These are phyloP conservation scores for Dioscorea cayenensis DNA, from an alignment of 116 monocot species.

Conservation along the genomic window DNA sequence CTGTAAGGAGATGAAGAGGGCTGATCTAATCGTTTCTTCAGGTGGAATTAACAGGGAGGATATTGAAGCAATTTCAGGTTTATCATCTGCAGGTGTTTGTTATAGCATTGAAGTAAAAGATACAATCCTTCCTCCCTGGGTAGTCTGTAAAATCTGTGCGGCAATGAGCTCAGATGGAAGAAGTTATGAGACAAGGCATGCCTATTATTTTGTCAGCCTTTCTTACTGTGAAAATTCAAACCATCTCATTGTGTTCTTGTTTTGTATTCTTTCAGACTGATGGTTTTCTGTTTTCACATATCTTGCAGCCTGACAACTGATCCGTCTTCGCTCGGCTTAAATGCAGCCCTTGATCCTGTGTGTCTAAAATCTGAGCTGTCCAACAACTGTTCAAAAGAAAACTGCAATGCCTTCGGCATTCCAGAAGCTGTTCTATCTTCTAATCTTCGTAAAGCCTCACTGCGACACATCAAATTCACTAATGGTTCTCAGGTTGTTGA, in stretches of 20 bases:
- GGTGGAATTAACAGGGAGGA: constrained; percentile 29
- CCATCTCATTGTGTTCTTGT: neutral
- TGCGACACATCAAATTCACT: constrained; percentile 41
- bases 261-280: neutral
- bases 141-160: constrained; percentile 56
- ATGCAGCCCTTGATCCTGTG: constrained; percentile 46
- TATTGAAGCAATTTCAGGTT: constrained; percentile 3
- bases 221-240: neutral
- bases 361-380: constrained; percentile 11
- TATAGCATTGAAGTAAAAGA: constrained; percentile 86
- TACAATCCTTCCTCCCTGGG: constrained; percentile 78
- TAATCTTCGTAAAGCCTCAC: constrained; percentile 26
- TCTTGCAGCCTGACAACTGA: constrained; percentile 58
- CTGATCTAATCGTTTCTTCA: constrained; percentile 26
- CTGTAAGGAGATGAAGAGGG: constrained; percentile 87
- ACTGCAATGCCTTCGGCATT: constrained; percentile 29
- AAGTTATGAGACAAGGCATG: constrained; percentile 65
- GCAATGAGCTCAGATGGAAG: constrained; percentile 57
- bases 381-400: neutral
- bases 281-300: neutral
- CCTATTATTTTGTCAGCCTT: neutral
- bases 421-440: constrained; percentile 34
- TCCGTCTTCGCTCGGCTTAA: constrained; percentile 43
- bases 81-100: constrained; percentile 24
- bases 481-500: constrained; percentile 42